Conservation (phyloP, 768 basidiomycete species). For the Leccinum disarticulatum region DNA sequence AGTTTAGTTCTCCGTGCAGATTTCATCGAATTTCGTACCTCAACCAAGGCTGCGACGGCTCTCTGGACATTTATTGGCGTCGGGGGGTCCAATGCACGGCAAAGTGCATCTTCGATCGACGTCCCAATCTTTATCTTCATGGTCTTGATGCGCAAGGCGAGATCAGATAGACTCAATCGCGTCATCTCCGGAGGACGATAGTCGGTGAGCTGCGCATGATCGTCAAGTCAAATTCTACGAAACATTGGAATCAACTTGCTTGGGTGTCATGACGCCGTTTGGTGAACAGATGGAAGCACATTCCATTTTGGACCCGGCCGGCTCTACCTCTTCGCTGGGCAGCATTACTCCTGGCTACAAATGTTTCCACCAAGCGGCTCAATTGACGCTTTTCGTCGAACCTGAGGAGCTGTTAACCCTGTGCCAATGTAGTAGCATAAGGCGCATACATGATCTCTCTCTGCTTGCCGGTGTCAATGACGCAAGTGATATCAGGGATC, state of each 20-base stretch:
- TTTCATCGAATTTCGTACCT: constrained; percentile 45
- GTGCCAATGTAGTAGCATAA: constrained; percentile 1
- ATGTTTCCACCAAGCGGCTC: constrained; percentile 88
- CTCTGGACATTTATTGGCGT: constrained; percentile 82
- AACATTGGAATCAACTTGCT: constrained; percentile 36
- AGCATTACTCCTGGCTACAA: constrained; percentile 89
- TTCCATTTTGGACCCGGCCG: constrained; percentile 83
- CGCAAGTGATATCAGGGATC: constrained; percentile 96
- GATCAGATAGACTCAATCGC: constrained; percentile 87
- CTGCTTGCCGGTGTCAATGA: constrained; percentile 92
- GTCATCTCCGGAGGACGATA: constrained; percentile 95
- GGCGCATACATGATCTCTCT: constrained; percentile 78
- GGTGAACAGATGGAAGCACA: constrained; percentile 97
- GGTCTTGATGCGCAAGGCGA: constrained; percentile 90
- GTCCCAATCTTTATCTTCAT: constrained; percentile 84
- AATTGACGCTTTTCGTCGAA: constrained; percentile 98
- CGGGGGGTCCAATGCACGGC: constrained; percentile 88
- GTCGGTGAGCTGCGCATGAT: constrained; percentile 65
- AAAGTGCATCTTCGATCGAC: constrained; percentile 88
- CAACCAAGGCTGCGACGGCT: constrained; percentile 87
- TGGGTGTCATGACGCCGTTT: constrained; percentile 80
- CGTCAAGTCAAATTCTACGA: background rate
- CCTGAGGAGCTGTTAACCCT: constrained; percentile 36
- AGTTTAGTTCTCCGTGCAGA: background rate
- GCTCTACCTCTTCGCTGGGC: constrained; percentile 87